These are phyloP conservation scores for Acer yangbiense DNA, from an alignment of 345 rosid genomes.

Conservation along the genomic window DNA sequence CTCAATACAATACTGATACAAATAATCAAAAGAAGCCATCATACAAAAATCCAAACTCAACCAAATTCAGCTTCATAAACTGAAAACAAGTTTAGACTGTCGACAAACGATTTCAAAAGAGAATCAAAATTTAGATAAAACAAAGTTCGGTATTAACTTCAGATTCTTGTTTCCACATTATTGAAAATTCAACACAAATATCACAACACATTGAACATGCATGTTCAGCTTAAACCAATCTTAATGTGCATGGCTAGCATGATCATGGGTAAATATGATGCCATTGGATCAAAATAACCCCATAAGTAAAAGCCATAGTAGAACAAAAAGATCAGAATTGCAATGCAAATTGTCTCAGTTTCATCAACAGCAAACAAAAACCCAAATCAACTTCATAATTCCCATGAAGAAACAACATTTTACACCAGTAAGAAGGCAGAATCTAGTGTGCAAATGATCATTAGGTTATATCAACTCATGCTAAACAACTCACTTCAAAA, in stretches of 20 bases:
- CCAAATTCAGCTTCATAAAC: neutral
- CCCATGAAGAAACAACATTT: neutral
- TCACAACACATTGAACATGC: neutral
- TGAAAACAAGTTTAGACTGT: neutral
- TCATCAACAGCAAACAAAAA: neutral
- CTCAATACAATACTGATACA: neutral
- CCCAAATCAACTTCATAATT: neutral
- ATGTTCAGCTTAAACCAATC: neutral
- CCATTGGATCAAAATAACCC: neutral
- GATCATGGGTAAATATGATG: too few relatives aligned
- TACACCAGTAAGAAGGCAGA: neutral
- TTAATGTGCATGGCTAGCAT: too few relatives aligned
- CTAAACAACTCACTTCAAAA: neutral
- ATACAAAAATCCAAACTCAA: neutral
- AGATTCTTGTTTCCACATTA: neutral
- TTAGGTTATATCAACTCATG: neutral
- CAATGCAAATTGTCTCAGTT: neutral
- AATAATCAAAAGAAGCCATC: neutral
- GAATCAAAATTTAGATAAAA: neutral
- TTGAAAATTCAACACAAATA: neutral
- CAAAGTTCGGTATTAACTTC: neutral
- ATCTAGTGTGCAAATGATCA: slow-evolving; percentile 6
- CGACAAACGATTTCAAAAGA: neutral
- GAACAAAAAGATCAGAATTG: neutral
- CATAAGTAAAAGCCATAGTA: neutral